These are phyloP conservation scores for Termitomyces sp. DNA, from an alignment of 768 basidiomycete genomes.

Conservation along the genomic window DNA sequence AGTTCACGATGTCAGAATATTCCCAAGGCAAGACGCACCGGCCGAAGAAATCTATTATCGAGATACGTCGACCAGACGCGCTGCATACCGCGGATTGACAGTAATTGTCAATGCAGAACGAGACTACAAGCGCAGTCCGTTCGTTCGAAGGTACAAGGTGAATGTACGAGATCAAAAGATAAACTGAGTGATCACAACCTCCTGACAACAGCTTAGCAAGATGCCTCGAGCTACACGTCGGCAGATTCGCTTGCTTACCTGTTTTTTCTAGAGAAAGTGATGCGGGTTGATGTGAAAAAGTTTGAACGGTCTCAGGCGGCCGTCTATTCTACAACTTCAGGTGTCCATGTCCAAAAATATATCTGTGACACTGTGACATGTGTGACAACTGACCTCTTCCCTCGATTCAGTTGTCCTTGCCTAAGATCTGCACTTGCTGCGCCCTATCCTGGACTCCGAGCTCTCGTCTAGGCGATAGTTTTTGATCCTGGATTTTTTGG, in stretches of 20 bases:
- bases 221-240: background rate
- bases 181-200: background rate
- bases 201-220: background rate
- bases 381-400: background rate
- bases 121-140: background rate
- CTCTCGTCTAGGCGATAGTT: too few species aligned
- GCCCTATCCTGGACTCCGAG: too few species aligned
- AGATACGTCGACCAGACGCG: slow-evolving; percentile 52
- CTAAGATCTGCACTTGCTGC: too few species aligned
- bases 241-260: background rate
- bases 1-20: slow-evolving; percentile 6
- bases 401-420: too few species aligned
- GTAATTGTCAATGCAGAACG: background rate
- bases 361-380: background rate
- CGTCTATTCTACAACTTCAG: too few species aligned
- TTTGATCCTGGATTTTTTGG: too few species aligned
- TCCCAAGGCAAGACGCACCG: slow-evolving; percentile 17
- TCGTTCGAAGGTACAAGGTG: background rate
- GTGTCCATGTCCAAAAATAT: background rate
- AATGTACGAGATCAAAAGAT: background rate
- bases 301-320: too few species aligned
- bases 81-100: slow-evolving; percentile 29
- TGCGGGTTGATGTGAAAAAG: background rate
- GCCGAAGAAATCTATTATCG: slow-evolving; percentile 17
- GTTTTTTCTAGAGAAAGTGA: background rate